Percentiles rank a stretch among this genome's conserved stretches.
phyloP scores from a whole-genome alignment of 345 rosid genomes.

The Syzygium aromaticum region DNA sequence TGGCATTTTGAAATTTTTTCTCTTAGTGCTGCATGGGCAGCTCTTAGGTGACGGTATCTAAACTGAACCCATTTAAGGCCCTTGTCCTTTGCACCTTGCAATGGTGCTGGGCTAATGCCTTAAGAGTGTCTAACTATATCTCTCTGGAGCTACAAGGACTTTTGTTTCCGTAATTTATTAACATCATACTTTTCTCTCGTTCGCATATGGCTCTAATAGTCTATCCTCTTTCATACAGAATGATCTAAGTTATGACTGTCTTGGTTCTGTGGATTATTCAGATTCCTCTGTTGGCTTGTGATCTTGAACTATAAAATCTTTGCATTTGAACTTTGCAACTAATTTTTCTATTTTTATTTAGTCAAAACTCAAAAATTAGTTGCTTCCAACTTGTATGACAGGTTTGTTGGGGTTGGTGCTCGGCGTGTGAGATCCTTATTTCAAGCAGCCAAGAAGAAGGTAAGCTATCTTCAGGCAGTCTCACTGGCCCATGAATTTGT shows the following conservation, averaged over 20 bases:
- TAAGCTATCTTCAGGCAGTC: slow-evolving; percentile 6
- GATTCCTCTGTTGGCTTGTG: not conserved
- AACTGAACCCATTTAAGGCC: not conserved
- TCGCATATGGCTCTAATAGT: not conserved
- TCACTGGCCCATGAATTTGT: not conserved
- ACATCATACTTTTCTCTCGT: not conserved
- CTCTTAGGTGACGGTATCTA: not conserved
- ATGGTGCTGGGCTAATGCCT: not conserved
- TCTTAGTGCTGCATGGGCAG: not conserved
- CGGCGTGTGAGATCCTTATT: slow-evolving; percentile 93
- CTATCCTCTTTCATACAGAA: not conserved
- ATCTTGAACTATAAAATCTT: not conserved
- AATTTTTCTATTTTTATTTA: slow-evolving; percentile 3
- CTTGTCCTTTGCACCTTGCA: not conserved
- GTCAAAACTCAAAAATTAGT: not conserved
- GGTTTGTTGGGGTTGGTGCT: slow-evolving; percentile 99
- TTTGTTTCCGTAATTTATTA: not conserved
- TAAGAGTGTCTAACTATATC: not conserved
- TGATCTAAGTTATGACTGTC: not conserved
- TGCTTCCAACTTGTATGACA: slow-evolving; percentile 9
- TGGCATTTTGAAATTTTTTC: not conserved
- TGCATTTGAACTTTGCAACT: not conserved
- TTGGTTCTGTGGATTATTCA: not conserved
- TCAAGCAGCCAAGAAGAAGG: slow-evolving; percentile 98
- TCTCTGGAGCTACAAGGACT: not conserved